Conservation (phyloP, 2,329 filamentous ascomycete genomes). For the Exophiala sp. region DNA sequence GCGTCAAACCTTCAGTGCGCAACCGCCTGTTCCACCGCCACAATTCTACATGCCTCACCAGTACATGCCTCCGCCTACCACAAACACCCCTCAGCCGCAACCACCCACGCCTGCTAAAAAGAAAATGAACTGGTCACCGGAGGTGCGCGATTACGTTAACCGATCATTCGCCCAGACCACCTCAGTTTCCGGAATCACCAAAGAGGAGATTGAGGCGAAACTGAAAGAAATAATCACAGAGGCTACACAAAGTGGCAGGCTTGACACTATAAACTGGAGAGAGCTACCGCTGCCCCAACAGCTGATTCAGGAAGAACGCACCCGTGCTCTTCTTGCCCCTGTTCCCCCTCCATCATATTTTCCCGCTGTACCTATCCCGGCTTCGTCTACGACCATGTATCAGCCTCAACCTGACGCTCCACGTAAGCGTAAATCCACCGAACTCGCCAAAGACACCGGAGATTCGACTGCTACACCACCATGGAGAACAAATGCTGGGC, state of each 20-base stretch:
- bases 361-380: slow-evolving; percentile 20
- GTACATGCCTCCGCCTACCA: slow-evolving; percentile 31
- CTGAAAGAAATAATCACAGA: slow-evolving; percentile 79
- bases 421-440: slow-evolving; percentile 81
- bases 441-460: slow-evolving; percentile 50
- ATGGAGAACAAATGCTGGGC: slow-evolving; percentile 64
- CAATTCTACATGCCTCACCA: slow-evolving; percentile 27
- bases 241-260: slow-evolving; percentile 65
- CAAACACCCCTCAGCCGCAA: slow-evolving; percentile 30
- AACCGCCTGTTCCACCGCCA: slow-evolving; percentile 20
- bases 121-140: slow-evolving; percentile 70
- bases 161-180: slow-evolving; percentile 76
- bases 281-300: slow-evolving; percentile 76
- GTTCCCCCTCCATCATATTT: slow-evolving; percentile 24
- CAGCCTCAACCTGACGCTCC: slow-evolving; percentile 31
- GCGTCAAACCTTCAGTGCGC: slow-evolving; percentile 53
- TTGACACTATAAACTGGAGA: slow-evolving; percentile 76
- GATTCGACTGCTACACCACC: slow-evolving; percentile 52
- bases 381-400: slow-evolving; percentile 15
- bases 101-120: slow-evolving; percentile 42
- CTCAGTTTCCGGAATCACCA: slow-evolving; percentile 55
- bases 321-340: slow-evolving; percentile 29
- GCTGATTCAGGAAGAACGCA: slow-evolving; percentile 67
- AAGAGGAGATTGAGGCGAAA: slow-evolving; percentile 71
- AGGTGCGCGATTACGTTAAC: slow-evolving; percentile 83